Evolutionary conservation across 2,329 filamentous ascomycete species (phyloP), one percentile per base, ranked within the genome.

Genomic region (Nothophoma quercina): DNA sequence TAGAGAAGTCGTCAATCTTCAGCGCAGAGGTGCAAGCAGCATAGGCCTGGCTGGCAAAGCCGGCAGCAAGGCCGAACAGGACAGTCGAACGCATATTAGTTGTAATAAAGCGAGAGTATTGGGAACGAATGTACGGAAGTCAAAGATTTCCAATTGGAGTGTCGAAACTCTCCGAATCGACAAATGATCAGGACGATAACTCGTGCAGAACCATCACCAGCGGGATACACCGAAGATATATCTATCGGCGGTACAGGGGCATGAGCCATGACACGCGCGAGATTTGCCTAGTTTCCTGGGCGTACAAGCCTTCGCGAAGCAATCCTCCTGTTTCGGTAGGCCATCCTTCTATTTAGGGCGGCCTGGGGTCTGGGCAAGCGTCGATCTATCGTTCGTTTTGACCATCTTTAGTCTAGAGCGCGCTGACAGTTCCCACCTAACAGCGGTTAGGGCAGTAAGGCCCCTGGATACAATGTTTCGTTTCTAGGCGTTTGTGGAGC

Each of bases 1-100:
- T 70, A 45, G 72, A 74, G 57, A 75, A 75, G 62, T 75, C 68
- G 38, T 75, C 73, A 46, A 75, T 72, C 49, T 68, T 69, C 56
- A 74, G 62, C 5, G 71, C 62, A 26, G 64, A 63, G 48, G 56
- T 71, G 67, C 72, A 75, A 45, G 71, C 71, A 26, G 71, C 71
- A 18, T 66, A 63, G 26, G 62, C 71, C 32, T 61, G 58, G 51
- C 57, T 56, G 34, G 64, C 60, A 25, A 73, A 59, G 34, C 59
- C 62, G 60, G 70, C 70, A 53, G 58, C 61, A 39, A 73, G 65
- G 67, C 69, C 67, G 48, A 73, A 64, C 63, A 74, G 44, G 23
- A 52, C 56, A 58, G 56, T 57, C 33, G 60, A 35, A 55, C 62
- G 67, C 72, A 75, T 75, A 55, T 56, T 63, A 56, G 49, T 35